Evolutionary conservation across 495 filamentous ascomycete species (phyloP).

Genomic region (Xylaria acuta): DNA sequence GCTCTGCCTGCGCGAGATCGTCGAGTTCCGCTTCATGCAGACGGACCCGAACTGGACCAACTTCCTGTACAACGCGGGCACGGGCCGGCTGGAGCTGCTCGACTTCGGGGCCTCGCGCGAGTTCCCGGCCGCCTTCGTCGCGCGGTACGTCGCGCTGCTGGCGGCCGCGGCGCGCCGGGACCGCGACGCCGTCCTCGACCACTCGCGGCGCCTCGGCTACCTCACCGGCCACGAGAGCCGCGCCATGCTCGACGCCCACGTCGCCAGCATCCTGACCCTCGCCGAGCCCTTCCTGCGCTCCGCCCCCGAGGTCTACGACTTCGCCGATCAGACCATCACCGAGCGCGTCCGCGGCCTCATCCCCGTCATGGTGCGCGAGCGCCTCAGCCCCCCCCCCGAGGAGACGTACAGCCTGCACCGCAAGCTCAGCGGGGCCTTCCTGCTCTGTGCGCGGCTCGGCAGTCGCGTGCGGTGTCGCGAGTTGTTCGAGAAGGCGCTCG

Average conservation of each 20-base stretch:
- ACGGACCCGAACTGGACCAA: constrained; percentile 99
- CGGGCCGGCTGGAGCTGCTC: constrained; percentile 82
- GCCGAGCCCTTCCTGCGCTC: constrained; percentile 84
- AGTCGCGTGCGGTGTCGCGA: constrained; percentile 81
- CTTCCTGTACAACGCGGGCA: constrained; percentile 83
- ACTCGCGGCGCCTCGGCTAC: constrained; percentile 87
- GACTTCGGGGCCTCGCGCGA: constrained; percentile 95
- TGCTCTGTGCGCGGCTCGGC: constrained; percentile 86
- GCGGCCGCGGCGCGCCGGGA: constrained; percentile 77
- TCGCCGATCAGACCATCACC: constrained; percentile 92
- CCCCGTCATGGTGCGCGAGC: constrained; percentile 88
- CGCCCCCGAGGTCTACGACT: constrained; percentile 88
- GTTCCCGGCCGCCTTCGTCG: constrained; percentile 79
- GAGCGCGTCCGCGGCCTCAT: constrained; percentile 86
- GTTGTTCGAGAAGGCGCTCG: constrained; percentile 74
- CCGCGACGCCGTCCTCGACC: constrained; percentile 61
- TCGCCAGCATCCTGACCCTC: constrained; percentile 80
- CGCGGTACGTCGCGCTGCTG: constrained; percentile 77
- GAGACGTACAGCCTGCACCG: constrained; percentile 97
- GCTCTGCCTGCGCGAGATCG: constrained; percentile 90
- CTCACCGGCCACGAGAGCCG: constrained; percentile 85
- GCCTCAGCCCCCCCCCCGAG: constrained; percentile 89
- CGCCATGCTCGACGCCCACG: constrained; percentile 86
- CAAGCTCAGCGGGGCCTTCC: constrained; percentile 93
- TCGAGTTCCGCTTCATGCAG: constrained; percentile 96